phyloP scores from a whole-genome alignment of 345 rosid genomes.

The Eucalyptus pauciflora region DNA sequence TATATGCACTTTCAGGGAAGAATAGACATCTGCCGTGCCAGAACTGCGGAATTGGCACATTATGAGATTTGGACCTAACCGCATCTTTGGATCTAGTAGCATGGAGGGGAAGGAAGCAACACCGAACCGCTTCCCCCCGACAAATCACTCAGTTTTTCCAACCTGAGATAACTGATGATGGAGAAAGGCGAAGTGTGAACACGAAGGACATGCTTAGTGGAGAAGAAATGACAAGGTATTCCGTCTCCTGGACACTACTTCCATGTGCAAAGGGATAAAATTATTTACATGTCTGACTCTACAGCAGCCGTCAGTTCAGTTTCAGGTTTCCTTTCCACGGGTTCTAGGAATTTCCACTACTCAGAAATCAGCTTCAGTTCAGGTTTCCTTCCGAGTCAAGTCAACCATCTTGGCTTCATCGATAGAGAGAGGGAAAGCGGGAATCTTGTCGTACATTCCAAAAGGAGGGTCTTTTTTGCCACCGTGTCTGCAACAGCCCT shows the following conservation, averaged over 20 bases:
- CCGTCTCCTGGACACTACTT: not conserved
- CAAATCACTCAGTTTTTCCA: not conserved
- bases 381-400: not conserved
- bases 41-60: not conserved
- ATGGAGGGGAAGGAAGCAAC: not conserved
- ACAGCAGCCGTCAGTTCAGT: not conserved
- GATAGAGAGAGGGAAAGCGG: not conserved
- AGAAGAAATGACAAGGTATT: not conserved
- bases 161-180: not conserved
- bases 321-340: not conserved
- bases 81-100: not conserved
- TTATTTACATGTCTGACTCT: not conserved
- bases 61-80: not conserved
- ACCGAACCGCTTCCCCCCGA: not conserved
- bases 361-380: not conserved
- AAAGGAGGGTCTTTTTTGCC: not conserved
- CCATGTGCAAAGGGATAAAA: not conserved
- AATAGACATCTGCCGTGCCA: not conserved
- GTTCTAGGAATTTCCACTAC: not conserved
- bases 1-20: not conserved
- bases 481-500: not conserved
- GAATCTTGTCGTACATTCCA: not conserved
- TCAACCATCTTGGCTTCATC: not conserved
- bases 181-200: not conserved
- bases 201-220: not conserved